These are phyloP conservation scores for Hymenoscyphus infarciens DNA, from an alignment of 2,329 filamentous ascomycete genomes.

Conservation along the genomic window DNA sequence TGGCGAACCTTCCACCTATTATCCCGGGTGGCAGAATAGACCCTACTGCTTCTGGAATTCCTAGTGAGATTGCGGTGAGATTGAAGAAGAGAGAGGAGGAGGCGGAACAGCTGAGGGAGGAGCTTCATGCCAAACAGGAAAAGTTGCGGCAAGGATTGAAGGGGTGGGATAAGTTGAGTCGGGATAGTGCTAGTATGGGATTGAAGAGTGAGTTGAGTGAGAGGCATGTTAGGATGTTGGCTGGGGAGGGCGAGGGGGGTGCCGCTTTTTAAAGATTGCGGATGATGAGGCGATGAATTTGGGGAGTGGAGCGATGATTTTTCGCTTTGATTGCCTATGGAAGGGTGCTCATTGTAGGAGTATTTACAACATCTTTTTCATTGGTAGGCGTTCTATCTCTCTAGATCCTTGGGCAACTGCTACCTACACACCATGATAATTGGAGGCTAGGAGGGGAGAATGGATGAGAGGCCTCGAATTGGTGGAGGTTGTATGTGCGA, in stretches of 20 bases:
- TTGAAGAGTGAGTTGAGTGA: conserved; percentile 35
- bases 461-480: too few species aligned
- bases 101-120: conserved; percentile 31
- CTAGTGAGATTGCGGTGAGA: conserved; percentile 28
- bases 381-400: too few species aligned
- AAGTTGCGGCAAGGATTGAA: conserved; percentile 32
- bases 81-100: conserved; percentile 36
- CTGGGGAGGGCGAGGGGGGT: conserved; percentile 35
- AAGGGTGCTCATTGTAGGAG: too few species aligned
- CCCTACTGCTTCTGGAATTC: conserved; percentile 30
- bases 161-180: conserved; percentile 33
- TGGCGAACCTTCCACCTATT: conserved; percentile 33
- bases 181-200: conserved; percentile 29
- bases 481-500: too few species aligned
- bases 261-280: conserved; percentile 37
- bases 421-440: too few species aligned
- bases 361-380: too few species aligned
- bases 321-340: too few species aligned
- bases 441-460: too few species aligned
- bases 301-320: too few species aligned
- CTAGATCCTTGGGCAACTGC: too few species aligned
- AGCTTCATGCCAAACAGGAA: conserved; percentile 33
- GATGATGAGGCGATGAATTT: too few species aligned
- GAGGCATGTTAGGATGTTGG: conserved; percentile 34
- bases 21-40: conserved; percentile 35